Percentiles rank a stretch among this genome's conserved stretches.
phyloP scores from a whole-genome alignment of 768 basidiomycete species.

The Macrolepiota fuliginosa region DNA sequence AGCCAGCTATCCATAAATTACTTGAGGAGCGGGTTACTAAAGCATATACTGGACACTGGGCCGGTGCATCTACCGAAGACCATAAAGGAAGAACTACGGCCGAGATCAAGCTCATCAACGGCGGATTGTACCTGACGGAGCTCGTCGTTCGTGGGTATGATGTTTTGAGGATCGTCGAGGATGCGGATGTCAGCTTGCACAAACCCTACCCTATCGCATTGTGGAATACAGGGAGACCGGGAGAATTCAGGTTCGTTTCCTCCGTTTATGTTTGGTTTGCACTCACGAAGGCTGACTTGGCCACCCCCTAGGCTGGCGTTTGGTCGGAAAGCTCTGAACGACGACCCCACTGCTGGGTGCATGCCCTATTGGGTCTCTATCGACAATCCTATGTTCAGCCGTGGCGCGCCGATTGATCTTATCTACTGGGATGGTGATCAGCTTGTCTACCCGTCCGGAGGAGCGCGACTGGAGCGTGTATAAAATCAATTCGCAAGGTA shows the following conservation, averaged over 20 bases:
- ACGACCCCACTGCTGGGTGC: slow-evolving; percentile 28
- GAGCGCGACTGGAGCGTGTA: slow-evolving; percentile 21
- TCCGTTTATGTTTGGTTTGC: background rate
- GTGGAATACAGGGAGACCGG: slow-evolving; percentile 35
- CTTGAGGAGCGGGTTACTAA: slow-evolving; percentile 24
- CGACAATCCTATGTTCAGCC: slow-evolving; percentile 24
- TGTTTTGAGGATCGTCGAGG: slow-evolving; percentile 31
- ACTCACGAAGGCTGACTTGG: too few relatives aligned
- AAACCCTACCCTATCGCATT: slow-evolving; percentile 22
- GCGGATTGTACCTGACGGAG: slow-evolving; percentile 28
- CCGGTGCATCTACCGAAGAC: slow-evolving; percentile 18
- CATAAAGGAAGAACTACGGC: slow-evolving; percentile 8
- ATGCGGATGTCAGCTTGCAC: slow-evolving; percentile 10
- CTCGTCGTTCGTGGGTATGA: slow-evolving; percentile 32
- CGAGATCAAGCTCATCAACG: slow-evolving; percentile 28
- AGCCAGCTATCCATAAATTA: slow-evolving; percentile 32
- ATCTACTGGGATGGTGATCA: slow-evolving; percentile 31
- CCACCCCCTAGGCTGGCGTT: slow-evolving; percentile 23
- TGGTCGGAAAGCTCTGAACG: slow-evolving; percentile 25
- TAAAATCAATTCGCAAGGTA: background rate
- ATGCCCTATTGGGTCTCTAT: slow-evolving; percentile 32
- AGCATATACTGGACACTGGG: slow-evolving; percentile 34
- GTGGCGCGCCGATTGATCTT: slow-evolving; percentile 32
- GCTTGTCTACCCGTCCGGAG: slow-evolving; percentile 34
- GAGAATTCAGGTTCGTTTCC: slow-evolving; percentile 34